Base-by-base conservation (phyloP, 1,139 yeast species). In the Blastobotrys indianensis region DNA sequence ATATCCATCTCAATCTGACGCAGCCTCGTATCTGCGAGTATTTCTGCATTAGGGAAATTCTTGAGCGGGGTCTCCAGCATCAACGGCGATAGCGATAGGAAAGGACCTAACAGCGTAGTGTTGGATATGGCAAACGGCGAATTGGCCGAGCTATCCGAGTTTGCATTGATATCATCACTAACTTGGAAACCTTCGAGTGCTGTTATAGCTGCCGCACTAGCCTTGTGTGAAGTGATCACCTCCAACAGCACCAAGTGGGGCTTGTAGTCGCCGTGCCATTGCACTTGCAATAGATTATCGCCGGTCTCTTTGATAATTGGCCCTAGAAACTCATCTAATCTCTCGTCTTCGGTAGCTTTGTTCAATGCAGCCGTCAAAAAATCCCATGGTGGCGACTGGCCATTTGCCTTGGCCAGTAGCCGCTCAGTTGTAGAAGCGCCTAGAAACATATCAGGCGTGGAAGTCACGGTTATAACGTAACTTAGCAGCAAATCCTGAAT, bases 61-160 rank as follows among this genome's bases (percentile, higher is more conserved):
- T 44, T 39, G 29, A 44, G 28, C 10, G 46, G 45, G 29, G 49
- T 46, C 8, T 49, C 48, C 2, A 47, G 53, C 34, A 77, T 72
- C 42, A 88, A 66, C 0, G 96, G 95, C 0, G 96, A 85, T 16
- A 87, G 66, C 47, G 82, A 72, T 49, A 87, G 74, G 35, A 87
- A 70, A 2, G 95, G 85, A 1, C 97, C 97, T 47, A 90, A 66
- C 10, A 86, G 63, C 0, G 95, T 79, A 32, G 71, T 69, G 28
- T 68, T 67, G 57, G 85, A 94, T 53, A 75, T 75, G 39, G 75
- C 74, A 10, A 74, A 67, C 1, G 84, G 66, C 6, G 25, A 20
- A 7, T 20, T 20, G 4, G 4, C 25, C 25, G 25, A 7, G 7
- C 25, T 20, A 7, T 20, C 25, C 7, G 25, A 20, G 40, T 54